Conservation (phyloP, 2,329 filamentous ascomycete genomes). For the Pseudogymnoascus pannorum region DNA sequence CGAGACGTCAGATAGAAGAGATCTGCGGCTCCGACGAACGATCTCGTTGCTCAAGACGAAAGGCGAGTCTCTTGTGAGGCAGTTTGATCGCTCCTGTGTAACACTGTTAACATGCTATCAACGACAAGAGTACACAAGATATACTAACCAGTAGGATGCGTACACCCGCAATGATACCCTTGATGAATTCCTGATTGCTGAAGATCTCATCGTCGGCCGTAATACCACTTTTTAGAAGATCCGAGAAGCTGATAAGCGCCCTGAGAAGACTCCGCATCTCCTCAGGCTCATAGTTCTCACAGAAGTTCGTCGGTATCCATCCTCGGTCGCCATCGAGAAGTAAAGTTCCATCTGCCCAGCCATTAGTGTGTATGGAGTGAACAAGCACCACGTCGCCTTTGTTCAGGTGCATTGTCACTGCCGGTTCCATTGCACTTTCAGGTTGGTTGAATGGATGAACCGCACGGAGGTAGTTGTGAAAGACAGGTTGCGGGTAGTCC, state of each 20-base stretch:
- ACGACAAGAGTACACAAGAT: neutral
- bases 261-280: conserved; percentile 80
- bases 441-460: conserved; percentile 83
- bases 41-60: conserved; percentile 68
- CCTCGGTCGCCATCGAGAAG: conserved; percentile 78
- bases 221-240: conserved; percentile 71
- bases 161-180: conserved; percentile 87
- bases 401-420: conserved; percentile 80
- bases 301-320: conserved; percentile 98
- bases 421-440: conserved; percentile 67
- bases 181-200: conserved; percentile 87
- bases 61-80: conserved; percentile 72
- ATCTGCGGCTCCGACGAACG: conserved; percentile 76
- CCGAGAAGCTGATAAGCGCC: conserved; percentile 86
- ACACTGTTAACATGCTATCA: conserved; percentile 13
- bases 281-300: conserved; percentile 85
- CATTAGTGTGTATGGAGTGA: conserved; percentile 95
- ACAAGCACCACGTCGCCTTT: conserved; percentile 90
- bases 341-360: conserved; percentile 94
- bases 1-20: conserved; percentile 81
- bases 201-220: conserved; percentile 72
- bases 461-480: conserved; percentile 90
- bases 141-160: conserved; percentile 74
- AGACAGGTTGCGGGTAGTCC: conserved; percentile 53
- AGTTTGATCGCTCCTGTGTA: conserved; percentile 74